Conservation (phyloP, 169 alveolate species). For the Plasmodium fragile region DNA sequence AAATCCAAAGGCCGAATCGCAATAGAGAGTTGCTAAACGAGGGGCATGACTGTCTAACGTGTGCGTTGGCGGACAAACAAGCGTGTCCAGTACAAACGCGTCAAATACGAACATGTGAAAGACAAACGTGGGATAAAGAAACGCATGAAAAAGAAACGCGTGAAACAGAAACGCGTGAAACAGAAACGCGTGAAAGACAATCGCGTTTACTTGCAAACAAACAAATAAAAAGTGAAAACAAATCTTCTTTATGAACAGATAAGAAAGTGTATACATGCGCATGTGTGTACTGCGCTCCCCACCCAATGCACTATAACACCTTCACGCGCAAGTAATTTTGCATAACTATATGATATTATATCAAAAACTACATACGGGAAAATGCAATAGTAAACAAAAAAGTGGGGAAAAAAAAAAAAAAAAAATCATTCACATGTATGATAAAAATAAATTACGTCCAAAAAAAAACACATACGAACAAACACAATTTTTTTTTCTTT, state of each 20-base stretch:
- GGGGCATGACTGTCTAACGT: not conserved
- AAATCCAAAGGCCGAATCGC: not conserved
- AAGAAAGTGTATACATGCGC: not conserved
- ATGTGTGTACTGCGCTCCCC: not conserved
- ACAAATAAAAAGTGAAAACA: conserved; percentile 11
- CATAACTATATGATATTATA: conserved; percentile 14
- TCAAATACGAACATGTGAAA: not conserved
- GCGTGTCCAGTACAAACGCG: not conserved
- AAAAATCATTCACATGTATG: conserved; percentile 5
- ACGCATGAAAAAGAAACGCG: not conserved
- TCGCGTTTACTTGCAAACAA: not conserved
- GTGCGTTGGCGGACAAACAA: not conserved
- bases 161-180: not conserved
- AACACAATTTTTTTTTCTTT: conserved; percentile 8
- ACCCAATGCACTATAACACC: not conserved
- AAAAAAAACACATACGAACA: conserved; percentile 15
- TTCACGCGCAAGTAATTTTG: not conserved
- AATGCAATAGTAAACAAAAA: conserved; percentile 4
- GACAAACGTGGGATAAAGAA: not conserved
- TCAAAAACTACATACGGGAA: conserved; percentile 8
- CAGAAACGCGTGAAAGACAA: not conserved
- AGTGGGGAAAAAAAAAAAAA: not conserved
- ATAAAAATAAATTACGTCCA: conserved; percentile 3
- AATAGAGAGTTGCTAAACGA: not conserved
- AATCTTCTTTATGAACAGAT: not conserved